These are phyloP conservation scores for Exutisphaerella laricina DNA, from an alignment of 2,329 filamentous ascomycete genomes.

Conservation along the genomic window DNA sequence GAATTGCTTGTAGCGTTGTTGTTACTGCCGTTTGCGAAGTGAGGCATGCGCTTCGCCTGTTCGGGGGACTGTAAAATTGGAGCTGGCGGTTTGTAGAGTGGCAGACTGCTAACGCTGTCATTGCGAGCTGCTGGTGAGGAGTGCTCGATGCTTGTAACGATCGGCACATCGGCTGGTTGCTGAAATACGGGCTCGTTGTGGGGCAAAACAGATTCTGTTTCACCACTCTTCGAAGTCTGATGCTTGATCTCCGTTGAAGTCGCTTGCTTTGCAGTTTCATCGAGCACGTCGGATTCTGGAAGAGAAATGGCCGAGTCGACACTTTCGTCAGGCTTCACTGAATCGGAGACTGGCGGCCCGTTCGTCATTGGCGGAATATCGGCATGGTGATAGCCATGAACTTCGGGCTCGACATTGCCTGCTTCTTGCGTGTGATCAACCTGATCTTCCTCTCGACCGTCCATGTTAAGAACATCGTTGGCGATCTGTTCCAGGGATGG, in stretches of 20 bases:
- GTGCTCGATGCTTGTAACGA: conserved; percentile 2
- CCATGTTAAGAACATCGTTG: conserved; percentile 28
- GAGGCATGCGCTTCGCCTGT: conserved; percentile 21
- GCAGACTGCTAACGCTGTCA: conserved; percentile 16
- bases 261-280: conserved; percentile 9
- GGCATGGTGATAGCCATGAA: conserved; percentile 17
- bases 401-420: conserved; percentile 13
- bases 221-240: too few relatives aligned
- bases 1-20: conserved; percentile 7
- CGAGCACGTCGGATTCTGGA: conserved; percentile 20
- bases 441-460: neutral
- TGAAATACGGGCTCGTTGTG: too few relatives aligned
- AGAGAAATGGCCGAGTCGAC: conserved; percentile 30
- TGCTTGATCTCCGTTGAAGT: too few relatives aligned
- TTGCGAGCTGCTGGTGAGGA: conserved; percentile 13
- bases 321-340: conserved; percentile 25
- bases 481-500: conserved; percentile 35
- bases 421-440: conserved; percentile 17
- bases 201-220: too few relatives aligned
- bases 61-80: conserved; percentile 29
- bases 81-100: conserved; percentile 28
- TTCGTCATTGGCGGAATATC: conserved; percentile 14
- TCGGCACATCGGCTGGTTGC: conserved; percentile 1
- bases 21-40: conserved; percentile 10
- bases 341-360: conserved; percentile 8